phyloP scores from a whole-genome alignment of 805 yeast species.

The Candida taoyuanica region DNA sequence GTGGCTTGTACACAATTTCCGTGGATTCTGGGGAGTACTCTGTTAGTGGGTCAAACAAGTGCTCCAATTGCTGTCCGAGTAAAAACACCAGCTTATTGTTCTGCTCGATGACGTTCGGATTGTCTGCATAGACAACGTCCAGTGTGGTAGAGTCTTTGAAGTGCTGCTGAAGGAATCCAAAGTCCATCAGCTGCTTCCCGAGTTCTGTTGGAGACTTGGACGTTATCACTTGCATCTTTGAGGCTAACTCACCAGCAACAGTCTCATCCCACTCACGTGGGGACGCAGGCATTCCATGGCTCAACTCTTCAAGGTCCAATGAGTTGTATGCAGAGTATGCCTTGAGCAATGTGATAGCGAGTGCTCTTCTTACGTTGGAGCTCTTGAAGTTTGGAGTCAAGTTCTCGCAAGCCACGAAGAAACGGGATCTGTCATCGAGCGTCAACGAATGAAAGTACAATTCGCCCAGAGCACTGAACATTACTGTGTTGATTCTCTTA shows the following conservation, averaged over 20 bases:
- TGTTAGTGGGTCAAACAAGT: constrained; percentile 79
- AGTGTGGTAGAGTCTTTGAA: constrained; percentile 48
- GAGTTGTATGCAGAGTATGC: constrained; percentile 55
- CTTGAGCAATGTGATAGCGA: constrained; percentile 70
- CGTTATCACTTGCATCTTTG: constrained; percentile 51
- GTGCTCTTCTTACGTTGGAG: constrained; percentile 63
- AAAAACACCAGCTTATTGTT: constrained; percentile 74
- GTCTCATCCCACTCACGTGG: constrained; percentile 67
- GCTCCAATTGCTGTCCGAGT: constrained; percentile 83
- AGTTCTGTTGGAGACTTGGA: constrained; percentile 49
- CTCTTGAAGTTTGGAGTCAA: constrained; percentile 42
- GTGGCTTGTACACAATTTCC: constrained; percentile 64
- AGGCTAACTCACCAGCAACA: constrained; percentile 76
- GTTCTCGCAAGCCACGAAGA: constrained; percentile 75
- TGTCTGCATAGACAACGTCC: constrained; percentile 70
- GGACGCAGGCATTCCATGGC: constrained; percentile 7
- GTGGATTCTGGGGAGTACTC: constrained; percentile 92
- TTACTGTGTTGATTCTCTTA: constrained; percentile 45
- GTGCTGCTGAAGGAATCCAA: constrained; percentile 54
- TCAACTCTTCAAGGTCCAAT: constrained; percentile 12
- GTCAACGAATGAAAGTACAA: constrained; percentile 55
- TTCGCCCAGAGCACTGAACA: constrained; percentile 64
- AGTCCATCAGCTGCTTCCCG: constrained; percentile 50
- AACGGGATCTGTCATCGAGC: constrained; percentile 55
- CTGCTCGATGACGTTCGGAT: constrained; percentile 46